Evolutionary conservation across 139 green algal genomes (phyloP).

Genomic region (Tetradesmus obliquus): DNA sequence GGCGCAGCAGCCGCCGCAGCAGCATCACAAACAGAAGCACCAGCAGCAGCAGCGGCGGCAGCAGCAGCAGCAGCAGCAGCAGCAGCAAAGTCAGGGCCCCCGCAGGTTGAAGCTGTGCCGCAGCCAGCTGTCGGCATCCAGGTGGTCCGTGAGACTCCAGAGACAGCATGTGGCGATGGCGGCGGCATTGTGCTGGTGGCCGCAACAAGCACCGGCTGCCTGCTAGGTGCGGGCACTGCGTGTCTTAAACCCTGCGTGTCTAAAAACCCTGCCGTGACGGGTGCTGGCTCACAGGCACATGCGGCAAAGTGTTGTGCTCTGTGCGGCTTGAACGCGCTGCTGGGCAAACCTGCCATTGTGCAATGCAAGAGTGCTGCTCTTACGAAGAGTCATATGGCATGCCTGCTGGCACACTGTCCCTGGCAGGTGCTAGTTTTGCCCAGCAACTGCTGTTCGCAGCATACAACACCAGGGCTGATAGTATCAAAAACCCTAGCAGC

Average conservation of each 20-base stretch:
- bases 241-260: neutral
- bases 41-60: constrained; percentile 4
- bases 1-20: neutral
- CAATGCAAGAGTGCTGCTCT: no score
- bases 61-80: constrained; percentile 8
- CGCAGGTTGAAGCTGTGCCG: neutral
- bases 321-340: no score
- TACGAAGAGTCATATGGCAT: no score
- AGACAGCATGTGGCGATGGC: constrained; percentile 63
- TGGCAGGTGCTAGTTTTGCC: no score
- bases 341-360: no score
- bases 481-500: no score
- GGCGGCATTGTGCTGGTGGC: constrained; percentile 72
- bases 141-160: constrained; percentile 43
- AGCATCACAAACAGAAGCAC: neutral
- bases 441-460: no score
- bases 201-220: constrained; percentile 60
- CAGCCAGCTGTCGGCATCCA: neutral
- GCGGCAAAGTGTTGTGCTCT: no score
- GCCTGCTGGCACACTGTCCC: no score
- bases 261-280: neutral
- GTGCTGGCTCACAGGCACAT: neutral
- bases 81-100: neutral
- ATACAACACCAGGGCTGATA: no score
- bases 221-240: constrained; percentile 58